A percentile compares a stretch with the other conserved stretches of the same genome.
Conservation (phyloP, 352 stramenopile species). For the Blastocystis sp. region DNA sequence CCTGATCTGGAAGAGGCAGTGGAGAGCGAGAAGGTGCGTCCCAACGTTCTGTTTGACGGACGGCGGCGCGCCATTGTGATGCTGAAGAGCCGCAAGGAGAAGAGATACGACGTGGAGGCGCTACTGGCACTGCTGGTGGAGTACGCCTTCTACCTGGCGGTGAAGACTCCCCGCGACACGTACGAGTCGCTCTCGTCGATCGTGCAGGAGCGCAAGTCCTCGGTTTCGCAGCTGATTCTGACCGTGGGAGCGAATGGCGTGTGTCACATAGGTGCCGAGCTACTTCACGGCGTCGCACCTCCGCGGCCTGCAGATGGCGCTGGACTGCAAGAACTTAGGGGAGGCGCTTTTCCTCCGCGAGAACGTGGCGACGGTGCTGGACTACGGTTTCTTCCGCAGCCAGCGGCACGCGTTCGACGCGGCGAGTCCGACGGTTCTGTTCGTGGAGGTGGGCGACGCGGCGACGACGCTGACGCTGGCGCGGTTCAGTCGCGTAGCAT, state of each 20-base stretch:
- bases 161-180: not conserved
- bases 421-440: not conserved
- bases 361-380: not conserved
- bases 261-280: not conserved
- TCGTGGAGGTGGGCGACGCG: not conserved
- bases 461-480: not conserved
- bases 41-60: not conserved
- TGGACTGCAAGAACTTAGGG: constrained; percentile 27
- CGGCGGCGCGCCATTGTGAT: not conserved
- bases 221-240: not conserved
- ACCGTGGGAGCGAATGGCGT: not conserved
- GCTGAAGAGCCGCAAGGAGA: not conserved
- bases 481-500: not conserved
- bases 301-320: not conserved
- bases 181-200: not conserved
- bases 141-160: constrained; percentile 11
- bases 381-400: not conserved
- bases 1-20: not conserved
- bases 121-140: not conserved
- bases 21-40: not conserved
- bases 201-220: too few relatives aligned
- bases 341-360: not conserved
- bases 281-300: not conserved
- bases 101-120: not conserved
- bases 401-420: not conserved